Evolutionary conservation across 2,329 filamentous ascomycete species (phyloP).

Genomic region (Fusarium nodosum): DNA sequence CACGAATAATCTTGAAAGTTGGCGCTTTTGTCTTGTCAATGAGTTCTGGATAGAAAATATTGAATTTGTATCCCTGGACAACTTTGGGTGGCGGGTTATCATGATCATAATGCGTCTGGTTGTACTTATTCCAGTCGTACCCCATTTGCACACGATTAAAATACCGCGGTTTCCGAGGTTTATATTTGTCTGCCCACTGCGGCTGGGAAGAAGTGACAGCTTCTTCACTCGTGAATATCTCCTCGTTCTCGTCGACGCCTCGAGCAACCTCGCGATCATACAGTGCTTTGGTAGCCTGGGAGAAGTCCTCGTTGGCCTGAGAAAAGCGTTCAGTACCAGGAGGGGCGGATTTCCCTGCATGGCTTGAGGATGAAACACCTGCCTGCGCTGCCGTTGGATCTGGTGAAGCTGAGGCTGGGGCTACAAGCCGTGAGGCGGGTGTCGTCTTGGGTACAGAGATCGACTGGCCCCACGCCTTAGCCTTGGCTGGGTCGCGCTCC

Average conservation of each 20-base stretch:
- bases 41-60: constrained; percentile 98
- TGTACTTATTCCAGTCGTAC: constrained; percentile 99
- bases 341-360: constrained; percentile 57
- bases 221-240: constrained; percentile 94
- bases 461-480: constrained; percentile 53
- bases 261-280: constrained; percentile 94
- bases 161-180: constrained; percentile 92
- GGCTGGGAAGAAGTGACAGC: constrained; percentile 71
- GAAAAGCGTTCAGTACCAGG: constrained; percentile 78
- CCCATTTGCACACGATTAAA: constrained; percentile 99
- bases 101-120: constrained; percentile 99
- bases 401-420: constrained; percentile 20
- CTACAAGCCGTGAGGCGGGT: constrained; percentile 7
- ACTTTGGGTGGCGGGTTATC: constrained; percentile 98
- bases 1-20: constrained; percentile 94
- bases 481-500: constrained; percentile 76
- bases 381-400: constrained; percentile 23
- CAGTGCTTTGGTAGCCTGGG: constrained; percentile 86
- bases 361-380: constrained; percentile 38
- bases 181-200: constrained; percentile 86
- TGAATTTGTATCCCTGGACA: constrained; percentile 99
- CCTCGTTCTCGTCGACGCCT: constrained; percentile 92
- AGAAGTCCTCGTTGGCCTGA: constrained; percentile 79
- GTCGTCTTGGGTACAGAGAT: constrained; percentile 14
- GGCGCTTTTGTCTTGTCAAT: constrained; percentile 95